Evolutionary conservation across 306 rosid genomes (phyloP).

Genomic region (Cicer chorassanicum): DNA sequence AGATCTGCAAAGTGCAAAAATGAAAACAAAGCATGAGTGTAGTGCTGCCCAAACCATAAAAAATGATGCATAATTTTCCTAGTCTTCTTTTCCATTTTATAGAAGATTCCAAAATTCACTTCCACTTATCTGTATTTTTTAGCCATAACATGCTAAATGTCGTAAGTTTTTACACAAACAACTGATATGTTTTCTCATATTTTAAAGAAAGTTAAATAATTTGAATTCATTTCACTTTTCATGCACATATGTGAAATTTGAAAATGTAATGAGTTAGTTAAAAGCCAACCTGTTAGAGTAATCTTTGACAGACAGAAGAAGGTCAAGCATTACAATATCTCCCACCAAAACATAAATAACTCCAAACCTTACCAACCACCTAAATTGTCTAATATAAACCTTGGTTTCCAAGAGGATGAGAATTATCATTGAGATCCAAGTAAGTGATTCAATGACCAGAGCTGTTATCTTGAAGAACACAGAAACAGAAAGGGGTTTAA

Average conservation of each 20-base stretch:
- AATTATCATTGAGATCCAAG: constrained; percentile 73
- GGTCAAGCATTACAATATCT: constrained; percentile 72
- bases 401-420: constrained; percentile 69
- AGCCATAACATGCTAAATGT: not conserved
- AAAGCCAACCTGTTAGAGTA: constrained; percentile 64
- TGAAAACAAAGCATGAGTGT: constrained; percentile 40
- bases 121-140: not conserved
- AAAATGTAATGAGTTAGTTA: constrained; percentile 18
- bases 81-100: not conserved
- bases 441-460: constrained; percentile 59
- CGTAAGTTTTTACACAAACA: constrained; percentile 7
- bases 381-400: constrained; percentile 67
- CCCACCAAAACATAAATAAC: constrained; percentile 78
- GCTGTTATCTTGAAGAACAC: constrained; percentile 52
- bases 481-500: not conserved
- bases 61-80: constrained; percentile 17
- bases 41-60: constrained; percentile 5
- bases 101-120: not conserved
- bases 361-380: constrained; percentile 84
- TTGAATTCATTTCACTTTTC: too few relatives aligned
- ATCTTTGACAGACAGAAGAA: constrained; percentile 63
- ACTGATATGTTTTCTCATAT: too few relatives aligned
- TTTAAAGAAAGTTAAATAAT: too few relatives aligned
- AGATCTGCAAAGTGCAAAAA: constrained; percentile 62
- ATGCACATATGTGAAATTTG: too few relatives aligned